These are phyloP conservation scores for Ceratocystis albifundus DNA, from an alignment of 2,329 filamentous ascomycete species.

Conservation along the genomic window DNA sequence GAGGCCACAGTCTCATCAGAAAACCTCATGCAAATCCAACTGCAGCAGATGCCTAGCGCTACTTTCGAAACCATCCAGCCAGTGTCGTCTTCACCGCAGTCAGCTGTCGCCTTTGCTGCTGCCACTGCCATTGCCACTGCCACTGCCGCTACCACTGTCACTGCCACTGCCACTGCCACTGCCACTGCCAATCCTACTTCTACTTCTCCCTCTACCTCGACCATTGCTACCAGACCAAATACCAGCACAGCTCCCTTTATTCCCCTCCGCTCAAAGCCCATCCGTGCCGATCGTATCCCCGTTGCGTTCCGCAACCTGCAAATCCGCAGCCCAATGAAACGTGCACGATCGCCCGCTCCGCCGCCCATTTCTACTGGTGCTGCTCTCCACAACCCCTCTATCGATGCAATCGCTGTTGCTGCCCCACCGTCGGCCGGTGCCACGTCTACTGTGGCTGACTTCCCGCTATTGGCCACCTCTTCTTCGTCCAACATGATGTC, in stretches of 20 bases:
- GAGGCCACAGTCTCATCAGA: neutral
- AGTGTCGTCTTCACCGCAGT: no score
- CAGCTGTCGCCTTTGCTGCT: no score
- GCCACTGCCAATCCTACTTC: neutral
- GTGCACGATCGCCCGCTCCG: conserved; percentile 36
- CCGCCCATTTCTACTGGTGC: conserved; percentile 26
- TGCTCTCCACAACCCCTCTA: conserved; percentile 24
- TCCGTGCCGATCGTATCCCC: conserved; percentile 23
- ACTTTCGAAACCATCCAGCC: conserved; percentile 5
- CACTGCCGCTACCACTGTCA: neutral
- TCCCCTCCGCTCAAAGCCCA: conserved; percentile 20
- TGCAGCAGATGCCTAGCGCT: conserved; percentile 12
- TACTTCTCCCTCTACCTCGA: neutral
- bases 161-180: neutral
- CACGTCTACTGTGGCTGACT: conserved; percentile 12
- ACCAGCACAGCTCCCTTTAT: conserved; percentile 8
- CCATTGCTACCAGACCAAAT: neutral
- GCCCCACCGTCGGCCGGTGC: conserved; percentile 20
- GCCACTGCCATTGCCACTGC: neutral
- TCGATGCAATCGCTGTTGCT: conserved; percentile 24
- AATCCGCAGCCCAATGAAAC: conserved; percentile 38
- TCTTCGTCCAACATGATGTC: neutral
- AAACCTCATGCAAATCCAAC: conserved; percentile 5
- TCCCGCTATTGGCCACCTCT: conserved; percentile 1
- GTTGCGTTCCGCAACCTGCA: conserved; percentile 38